Conservation (phyloP, 78 protist genomes). For the Planoprotostelium fungivorum region DNA sequence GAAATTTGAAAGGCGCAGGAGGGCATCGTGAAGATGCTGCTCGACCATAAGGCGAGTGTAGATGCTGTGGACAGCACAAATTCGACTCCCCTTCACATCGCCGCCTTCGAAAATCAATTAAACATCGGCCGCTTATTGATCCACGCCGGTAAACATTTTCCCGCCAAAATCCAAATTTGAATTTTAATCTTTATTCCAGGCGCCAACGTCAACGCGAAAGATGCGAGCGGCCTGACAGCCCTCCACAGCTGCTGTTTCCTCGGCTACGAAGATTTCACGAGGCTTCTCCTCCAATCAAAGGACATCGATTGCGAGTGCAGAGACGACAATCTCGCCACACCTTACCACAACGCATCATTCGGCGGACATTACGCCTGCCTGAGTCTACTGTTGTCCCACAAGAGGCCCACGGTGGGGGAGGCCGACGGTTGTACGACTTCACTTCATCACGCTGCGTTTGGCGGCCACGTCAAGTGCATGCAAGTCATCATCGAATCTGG, state of each 20-base stretch:
- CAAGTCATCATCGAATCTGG: neutral
- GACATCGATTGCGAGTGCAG: neutral
- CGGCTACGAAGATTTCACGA: neutral
- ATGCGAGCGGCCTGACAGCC: neutral
- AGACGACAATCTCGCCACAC: constrained; percentile 53
- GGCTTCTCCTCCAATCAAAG: neutral
- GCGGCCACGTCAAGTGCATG: constrained; percentile 17
- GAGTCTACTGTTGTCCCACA: neutral
- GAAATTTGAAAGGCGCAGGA: neutral
- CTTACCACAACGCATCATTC: constrained; percentile 59
- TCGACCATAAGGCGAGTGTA: neutral
- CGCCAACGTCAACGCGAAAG: neutral
- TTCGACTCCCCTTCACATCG: constrained; percentile 66
- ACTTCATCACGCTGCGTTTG: constrained; percentile 63
- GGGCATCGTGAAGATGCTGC: neutral
- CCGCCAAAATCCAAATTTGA: neutral
- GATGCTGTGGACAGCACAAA: constrained; percentile 38
- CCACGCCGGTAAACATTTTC: neutral
- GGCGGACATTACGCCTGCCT: constrained; percentile 14
- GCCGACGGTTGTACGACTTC: constrained; percentile 56
- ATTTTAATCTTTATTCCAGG: neutral
- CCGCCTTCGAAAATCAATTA: constrained; percentile 45
- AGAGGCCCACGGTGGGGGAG: neutral
- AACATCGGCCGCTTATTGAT: constrained; percentile 42
- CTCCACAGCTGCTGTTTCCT: neutral